Base-by-base conservation (phyloP, 331 rosid genomes). In the Quercus tomentella region DNA sequence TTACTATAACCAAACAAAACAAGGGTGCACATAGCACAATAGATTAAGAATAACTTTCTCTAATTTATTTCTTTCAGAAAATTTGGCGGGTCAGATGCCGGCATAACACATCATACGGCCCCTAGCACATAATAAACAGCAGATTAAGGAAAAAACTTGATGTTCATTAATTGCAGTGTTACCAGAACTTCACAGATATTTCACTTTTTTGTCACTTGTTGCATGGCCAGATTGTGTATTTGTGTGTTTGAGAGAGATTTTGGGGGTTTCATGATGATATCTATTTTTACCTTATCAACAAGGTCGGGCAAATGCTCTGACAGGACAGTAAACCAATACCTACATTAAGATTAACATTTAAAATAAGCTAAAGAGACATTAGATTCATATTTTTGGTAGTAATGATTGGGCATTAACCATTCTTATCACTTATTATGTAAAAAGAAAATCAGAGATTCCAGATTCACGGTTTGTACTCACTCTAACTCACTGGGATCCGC, bases 311-410 rank as follows among this genome's bases (percentile, higher is more conserved):
- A 79, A 86, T 94, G 91, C 76, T 82, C 97, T 10, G 94, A 92
- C 82, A 94, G 85, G 75, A 94, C 92, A 56, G 86, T 86, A 78
- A 90, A 85, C 98, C 98, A 94, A 81, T 90, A 92, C 87, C 98
- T 94, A 84, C 73, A 84, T 67, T 56, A 85, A 31, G 45, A 84
- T n/a, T 62, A 63, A 76, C 45, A 74, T 52, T 72, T 61, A 57
- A 79, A 55, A 35, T 81, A 61, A 85, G 76, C 71, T 62, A 67
- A 60, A 23, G 22, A 74, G 56, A 84, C 68, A 71, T 73, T 58
- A 35, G 65, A 70, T 61, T 56, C 54, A 68, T 77, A 22, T 33
- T 20, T 74, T 77, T 69, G 15, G 56, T 31, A 73, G 37, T 77
- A 56, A 26, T 65, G 56, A 72, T 77, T 52, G 55, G 70, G 55